Base-by-base conservation (phyloP, 2,329 filamentous ascomycete genomes). In the Diplodia mutila region DNA sequence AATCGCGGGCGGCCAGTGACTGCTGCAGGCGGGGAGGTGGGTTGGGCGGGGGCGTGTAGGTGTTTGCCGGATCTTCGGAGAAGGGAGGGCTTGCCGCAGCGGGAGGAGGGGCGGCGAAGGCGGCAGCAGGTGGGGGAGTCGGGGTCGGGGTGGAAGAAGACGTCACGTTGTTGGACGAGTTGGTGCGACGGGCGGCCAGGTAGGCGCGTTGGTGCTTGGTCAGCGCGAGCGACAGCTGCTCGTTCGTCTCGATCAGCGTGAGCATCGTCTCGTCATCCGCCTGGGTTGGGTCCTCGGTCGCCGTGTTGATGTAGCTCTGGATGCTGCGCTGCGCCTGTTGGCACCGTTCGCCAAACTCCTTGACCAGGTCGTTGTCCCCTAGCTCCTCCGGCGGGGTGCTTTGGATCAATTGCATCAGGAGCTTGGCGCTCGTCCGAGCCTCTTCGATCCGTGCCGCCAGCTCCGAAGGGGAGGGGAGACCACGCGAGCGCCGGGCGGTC, bases 211-310 rank as follows among this genome's bases (percentile, higher is more conserved):
- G 92, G 78, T 97, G 92, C 75, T 93, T 89, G 70, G 89, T 95
- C 49, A 94, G 84, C 0, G 94, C 90, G 53, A 91, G 87, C 69
- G 92, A 91, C 34, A 99, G 84, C 76, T 94, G 91, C 79, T 98
- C 95, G 76, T 97, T 97, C 16, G 93, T 95, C 78, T 97, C 93
- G 74, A 99, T 97, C 69, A 99, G 83, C 16, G 89, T 94, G 76
- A 95, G 89, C 86, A 98, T 93, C 1, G 94, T 98, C 72, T 97
- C 91, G 74, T 97, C 94, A 78, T 98, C 95, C 0, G 94, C 94
- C 0, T 87, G 77, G 0, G 94, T 94, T 75, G 92, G 87, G 67
- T 91, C 89, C 53, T 48, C 51, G 12, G 53, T 67, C 21, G 53
- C 65, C 55, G 89, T 87, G 51, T 89, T 85, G 84, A 98, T 97